Evolutionary conservation across 805 yeast species (phyloP).

Genomic region (Spathaspora girioi): DNA sequence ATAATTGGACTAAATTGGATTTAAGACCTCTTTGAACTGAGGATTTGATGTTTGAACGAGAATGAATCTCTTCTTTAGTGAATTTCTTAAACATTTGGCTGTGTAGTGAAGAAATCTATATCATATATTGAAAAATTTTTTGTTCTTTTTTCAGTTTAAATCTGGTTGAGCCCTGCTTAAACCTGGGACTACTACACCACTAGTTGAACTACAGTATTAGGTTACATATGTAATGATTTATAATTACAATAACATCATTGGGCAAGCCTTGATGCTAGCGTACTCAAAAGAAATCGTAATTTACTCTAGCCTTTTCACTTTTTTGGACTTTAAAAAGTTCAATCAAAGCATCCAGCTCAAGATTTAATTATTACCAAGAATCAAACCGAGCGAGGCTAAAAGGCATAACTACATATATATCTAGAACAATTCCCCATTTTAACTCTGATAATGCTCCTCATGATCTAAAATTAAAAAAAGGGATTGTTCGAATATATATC

Average conservation of each 20-base stretch:
- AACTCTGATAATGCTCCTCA: background rate
- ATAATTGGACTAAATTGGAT: constrained; percentile 66
- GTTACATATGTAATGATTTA: constrained; percentile 32
- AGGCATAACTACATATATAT: constrained; percentile 21
- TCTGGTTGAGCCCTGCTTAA: too few relatives aligned
- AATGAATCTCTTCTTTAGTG: constrained; percentile 81
- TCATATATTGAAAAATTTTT: background rate
- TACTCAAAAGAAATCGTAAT: constrained; percentile 42
- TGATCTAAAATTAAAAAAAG: background rate
- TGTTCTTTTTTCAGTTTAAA: constrained; percentile 1
- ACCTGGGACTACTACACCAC: background rate
- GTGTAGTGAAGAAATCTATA: background rate
- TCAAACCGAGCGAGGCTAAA: constrained; percentile 46
- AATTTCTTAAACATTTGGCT: constrained; percentile 52
- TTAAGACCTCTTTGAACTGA: constrained; percentile 92
- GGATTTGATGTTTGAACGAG: constrained; percentile 87
- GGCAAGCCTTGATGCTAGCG: constrained; percentile 38
- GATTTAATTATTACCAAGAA: constrained; percentile 25
- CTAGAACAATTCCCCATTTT: background rate
- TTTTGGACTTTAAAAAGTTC: background rate
- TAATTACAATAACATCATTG: constrained; percentile 47
- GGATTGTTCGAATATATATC: constrained; percentile 15
- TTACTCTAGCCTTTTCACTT: constrained; percentile 38
- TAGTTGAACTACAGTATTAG: background rate
- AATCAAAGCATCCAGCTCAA: constrained; percentile 42